Percentiles rank a stretch among this genome's conserved stretches.
Evolutionary conservation across 345 rosid genomes (phyloP).

Genomic region (Fremontodendron californicum): DNA sequence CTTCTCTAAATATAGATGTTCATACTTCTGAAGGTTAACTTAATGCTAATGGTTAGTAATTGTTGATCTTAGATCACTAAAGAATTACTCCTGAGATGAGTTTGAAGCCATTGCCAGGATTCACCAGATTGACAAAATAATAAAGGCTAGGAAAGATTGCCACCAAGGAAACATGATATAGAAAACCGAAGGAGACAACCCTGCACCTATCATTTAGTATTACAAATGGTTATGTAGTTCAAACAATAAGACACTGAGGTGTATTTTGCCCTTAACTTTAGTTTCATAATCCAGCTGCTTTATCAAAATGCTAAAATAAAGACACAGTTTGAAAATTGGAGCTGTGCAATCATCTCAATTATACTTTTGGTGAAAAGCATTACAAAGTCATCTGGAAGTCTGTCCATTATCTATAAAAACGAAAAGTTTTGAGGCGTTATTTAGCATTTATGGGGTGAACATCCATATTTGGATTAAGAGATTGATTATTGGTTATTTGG

Average conservation of each 20-base stretch:
- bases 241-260: neutral
- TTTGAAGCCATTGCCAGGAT: neutral
- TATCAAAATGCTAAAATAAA: neutral
- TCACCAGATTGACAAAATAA: neutral
- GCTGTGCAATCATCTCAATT: neutral
- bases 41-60: neutral
- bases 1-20: neutral
- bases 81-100: neutral
- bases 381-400: neutral
- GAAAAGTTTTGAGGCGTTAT: neutral
- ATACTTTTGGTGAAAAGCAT: neutral
- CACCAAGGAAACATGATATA: neutral
- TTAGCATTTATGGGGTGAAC: neutral
- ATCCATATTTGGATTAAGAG: conserved; percentile 15
- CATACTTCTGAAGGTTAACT: neutral
- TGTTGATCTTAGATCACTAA: neutral
- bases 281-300: neutral
- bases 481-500: neutral
- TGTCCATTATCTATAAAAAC: neutral
- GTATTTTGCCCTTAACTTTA: neutral
- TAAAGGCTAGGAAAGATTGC: neutral
- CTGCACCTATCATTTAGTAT: neutral
- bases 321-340: neutral
- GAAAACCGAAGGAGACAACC: neutral
- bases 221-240: neutral